Conservation (phyloP, 345 rosid species). For the Pistacia integerrima region DNA sequence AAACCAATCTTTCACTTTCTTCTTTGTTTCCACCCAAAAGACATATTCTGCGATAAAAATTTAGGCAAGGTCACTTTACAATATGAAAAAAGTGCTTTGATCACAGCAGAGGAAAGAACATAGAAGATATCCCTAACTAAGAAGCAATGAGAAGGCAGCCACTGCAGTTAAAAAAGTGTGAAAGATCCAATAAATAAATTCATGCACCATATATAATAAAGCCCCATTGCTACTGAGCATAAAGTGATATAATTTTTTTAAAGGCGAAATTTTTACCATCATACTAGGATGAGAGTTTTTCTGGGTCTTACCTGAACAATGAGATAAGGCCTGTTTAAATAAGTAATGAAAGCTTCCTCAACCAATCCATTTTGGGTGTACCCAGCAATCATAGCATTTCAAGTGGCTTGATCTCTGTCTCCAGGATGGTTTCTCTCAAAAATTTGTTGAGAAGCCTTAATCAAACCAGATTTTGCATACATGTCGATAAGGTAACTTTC, state of each 20-base stretch:
- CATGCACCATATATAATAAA: background rate
- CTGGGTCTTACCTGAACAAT: conserved; percentile 9
- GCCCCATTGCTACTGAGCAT: background rate
- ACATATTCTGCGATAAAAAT: background rate
- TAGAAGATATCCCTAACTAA: background rate
- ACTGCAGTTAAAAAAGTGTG: background rate
- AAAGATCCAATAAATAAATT: background rate
- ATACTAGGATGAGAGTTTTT: too few relatives aligned
- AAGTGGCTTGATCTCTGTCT: conserved; percentile 74
- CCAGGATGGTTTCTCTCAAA: conserved; percentile 39
- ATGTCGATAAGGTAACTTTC: conserved; percentile 78
- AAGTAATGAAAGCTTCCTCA: conserved; percentile 51
- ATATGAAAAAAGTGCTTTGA: background rate
- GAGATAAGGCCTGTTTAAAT: background rate
- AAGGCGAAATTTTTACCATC: too few relatives aligned
- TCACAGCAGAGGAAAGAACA: background rate
- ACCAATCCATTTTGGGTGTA: conserved; percentile 66
- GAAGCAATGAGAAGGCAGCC: background rate
- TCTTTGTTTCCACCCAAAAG: background rate
- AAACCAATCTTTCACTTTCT: background rate
- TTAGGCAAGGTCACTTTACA: background rate
- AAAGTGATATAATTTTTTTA: background rate
- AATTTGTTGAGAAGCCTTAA: conserved; percentile 44
- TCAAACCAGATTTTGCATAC: conserved; percentile 84
- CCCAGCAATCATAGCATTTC: conserved; percentile 91